A percentile compares a stretch with the other conserved stretches of the same genome.
These are phyloP conservation scores for Sporobolomyces pararoseus DNA, from an alignment of 768 basidiomycete genomes.

Conservation along the genomic window DNA sequence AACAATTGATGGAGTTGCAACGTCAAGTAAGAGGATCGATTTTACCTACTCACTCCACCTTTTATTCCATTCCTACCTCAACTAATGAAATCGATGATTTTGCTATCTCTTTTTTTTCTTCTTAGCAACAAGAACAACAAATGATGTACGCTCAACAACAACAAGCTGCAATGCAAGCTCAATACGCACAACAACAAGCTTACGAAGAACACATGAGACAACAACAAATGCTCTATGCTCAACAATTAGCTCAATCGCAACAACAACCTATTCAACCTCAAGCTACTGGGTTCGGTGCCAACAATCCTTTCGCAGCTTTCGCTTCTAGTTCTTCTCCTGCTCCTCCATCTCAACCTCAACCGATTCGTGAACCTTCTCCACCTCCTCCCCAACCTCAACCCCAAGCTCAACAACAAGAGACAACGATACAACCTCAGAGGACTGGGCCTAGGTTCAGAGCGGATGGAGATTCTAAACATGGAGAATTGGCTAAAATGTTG, in stretches of 20 bases:
- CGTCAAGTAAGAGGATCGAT: slow-evolving; percentile 56
- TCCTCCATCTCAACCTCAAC: slow-evolving; percentile 42
- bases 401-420: slow-evolving; percentile 30
- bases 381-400: slow-evolving; percentile 49
- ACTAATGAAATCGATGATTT: too few relatives aligned
- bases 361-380: slow-evolving; percentile 41
- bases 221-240: slow-evolving; percentile 39
- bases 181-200: slow-evolving; percentile 54
- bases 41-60: not conserved
- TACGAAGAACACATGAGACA: slow-evolving; percentile 50
- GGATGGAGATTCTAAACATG: slow-evolving; percentile 63
- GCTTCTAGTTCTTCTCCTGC: slow-evolving; percentile 39
- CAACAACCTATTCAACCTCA: slow-evolving; percentile 50
- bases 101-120: not conserved
- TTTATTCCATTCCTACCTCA: not conserved
- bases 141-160: slow-evolving; percentile 39
- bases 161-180: slow-evolving; percentile 48
- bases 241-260: slow-evolving; percentile 44
- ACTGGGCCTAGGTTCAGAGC: slow-evolving; percentile 26
- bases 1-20: slow-evolving; percentile 81
- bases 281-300: slow-evolving; percentile 60
- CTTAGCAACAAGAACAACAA: slow-evolving; percentile 44
- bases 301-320: slow-evolving; percentile 84
- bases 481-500: slow-evolving; percentile 72
- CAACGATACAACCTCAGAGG: slow-evolving; percentile 11